Percentiles rank a stretch among this genome's conserved stretches.
Conservation (phyloP, 2,329 filamentous ascomycete genomes). For the Cryphonectria naterciae region DNA sequence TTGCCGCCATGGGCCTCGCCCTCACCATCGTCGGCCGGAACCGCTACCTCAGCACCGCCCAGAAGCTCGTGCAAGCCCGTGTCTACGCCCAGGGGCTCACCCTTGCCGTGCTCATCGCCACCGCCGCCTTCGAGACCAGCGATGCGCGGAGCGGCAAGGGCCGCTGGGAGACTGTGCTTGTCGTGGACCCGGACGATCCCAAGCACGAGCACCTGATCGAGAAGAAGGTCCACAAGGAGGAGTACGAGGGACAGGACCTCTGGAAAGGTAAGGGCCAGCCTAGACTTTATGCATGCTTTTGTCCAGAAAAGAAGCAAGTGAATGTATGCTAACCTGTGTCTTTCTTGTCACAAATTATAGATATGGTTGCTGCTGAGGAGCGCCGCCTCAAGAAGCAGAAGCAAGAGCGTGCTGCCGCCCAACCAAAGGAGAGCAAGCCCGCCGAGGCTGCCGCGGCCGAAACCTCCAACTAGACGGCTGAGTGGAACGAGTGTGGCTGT, state of each 20-base stretch:
- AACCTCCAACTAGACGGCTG: slow-evolving; percentile 12
- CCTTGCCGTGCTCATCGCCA: slow-evolving; percentile 79
- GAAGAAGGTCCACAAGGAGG: slow-evolving; percentile 85
- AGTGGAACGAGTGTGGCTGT: neutral
- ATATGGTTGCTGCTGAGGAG: slow-evolving; percentile 85
- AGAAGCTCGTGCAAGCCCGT: slow-evolving; percentile 93
- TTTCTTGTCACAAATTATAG: slow-evolving; percentile 49
- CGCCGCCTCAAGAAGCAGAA: slow-evolving; percentile 52
- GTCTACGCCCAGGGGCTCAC: slow-evolving; percentile 92
- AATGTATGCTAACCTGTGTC: slow-evolving; percentile 27
- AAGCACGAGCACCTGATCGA: slow-evolving; percentile 82
- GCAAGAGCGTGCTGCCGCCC: slow-evolving; percentile 38
- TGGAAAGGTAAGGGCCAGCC: slow-evolving; percentile 72
- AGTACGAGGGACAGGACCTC: slow-evolving; percentile 86
- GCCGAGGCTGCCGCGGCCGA: slow-evolving; percentile 31
- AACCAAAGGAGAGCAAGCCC: slow-evolving; percentile 24
- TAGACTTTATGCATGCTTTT: neutral
- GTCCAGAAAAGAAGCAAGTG: neutral
- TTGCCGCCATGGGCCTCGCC: slow-evolving; percentile 76
- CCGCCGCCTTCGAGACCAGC: slow-evolving; percentile 77
- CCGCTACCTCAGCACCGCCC: slow-evolving; percentile 71
- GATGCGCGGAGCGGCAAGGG: slow-evolving; percentile 78
- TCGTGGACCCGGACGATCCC: slow-evolving; percentile 80
- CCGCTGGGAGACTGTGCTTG: slow-evolving; percentile 82
- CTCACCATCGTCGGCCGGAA: slow-evolving; percentile 78